A percentile compares a stretch with the other conserved stretches of the same genome.
Conservation (phyloP, 1,284 basidiomycete species). For the Cryptococcus sp. region DNA sequence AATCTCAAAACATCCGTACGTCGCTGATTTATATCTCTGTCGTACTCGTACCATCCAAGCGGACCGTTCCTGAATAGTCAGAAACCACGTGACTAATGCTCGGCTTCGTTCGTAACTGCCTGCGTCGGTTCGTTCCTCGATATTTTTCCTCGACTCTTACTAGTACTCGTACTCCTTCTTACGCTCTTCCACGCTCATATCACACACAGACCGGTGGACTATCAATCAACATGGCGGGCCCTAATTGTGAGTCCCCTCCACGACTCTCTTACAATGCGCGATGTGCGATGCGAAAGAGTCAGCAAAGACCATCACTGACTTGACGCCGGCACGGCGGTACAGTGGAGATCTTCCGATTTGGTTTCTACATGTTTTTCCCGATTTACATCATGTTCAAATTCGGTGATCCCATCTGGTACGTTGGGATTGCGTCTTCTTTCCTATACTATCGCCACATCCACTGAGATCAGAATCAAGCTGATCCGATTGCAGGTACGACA, state of each 20-base stretch:
- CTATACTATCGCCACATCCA: not conserved
- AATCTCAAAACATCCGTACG: too few relatives aligned
- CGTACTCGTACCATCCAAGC: too few relatives aligned
- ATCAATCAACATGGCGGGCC: conserved; percentile 21
- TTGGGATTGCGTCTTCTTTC: not conserved
- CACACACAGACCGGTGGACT: not conserved
- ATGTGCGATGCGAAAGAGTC: not conserved
- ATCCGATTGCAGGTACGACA: conserved; percentile 55
- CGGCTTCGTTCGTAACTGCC: too few relatives aligned
- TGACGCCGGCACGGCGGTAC: not conserved
- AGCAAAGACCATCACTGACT: not conserved
- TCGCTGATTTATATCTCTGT: too few relatives aligned
- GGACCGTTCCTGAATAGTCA: too few relatives aligned
- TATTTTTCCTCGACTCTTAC: too few relatives aligned
- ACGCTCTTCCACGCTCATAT: not conserved
- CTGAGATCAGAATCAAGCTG: not conserved
- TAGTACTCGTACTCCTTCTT: not conserved
- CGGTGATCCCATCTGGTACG: conserved; percentile 82
- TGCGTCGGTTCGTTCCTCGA: too few relatives aligned
- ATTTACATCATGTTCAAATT: conserved; percentile 81
- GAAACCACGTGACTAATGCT: too few relatives aligned
- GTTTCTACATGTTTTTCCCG: conserved; percentile 84
- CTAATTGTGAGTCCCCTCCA: conserved; percentile 21
- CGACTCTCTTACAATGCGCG: not conserved
- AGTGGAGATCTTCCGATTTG: conserved; percentile 85